Base-by-base conservation (phyloP, 2,329 filamentous ascomycete species). In the Neofusicoccum sp. region DNA sequence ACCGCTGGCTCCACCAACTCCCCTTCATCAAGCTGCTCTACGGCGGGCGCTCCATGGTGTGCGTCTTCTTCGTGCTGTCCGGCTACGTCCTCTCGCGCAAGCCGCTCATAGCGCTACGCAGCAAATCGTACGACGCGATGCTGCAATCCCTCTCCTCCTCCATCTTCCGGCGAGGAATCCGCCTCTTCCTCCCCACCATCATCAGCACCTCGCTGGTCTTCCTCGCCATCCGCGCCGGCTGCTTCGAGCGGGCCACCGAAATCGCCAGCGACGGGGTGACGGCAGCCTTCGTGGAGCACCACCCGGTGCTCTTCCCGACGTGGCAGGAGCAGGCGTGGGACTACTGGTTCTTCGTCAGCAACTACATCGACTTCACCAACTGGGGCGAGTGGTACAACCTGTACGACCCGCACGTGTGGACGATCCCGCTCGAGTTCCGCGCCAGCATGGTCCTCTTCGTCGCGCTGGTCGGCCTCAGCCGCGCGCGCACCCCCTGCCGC, bases 21-120 rank as follows among this genome's bases (percentile, higher is more conserved):
- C 88, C 87, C 3, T 79, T 81, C 1, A 72, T 91, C 37, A 80
- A 89, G 33, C 78, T 79, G 39, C 81, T 90, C 67, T 87, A 89
- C 70, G 79, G 81, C 0, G 87, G 87, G 1, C 59, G 62, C 85
- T 87, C 0, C 85, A 89, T 74, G 5, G 84, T 85, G 8, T 73
- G 79, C 16, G 76, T 80, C 62, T 84, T 84, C 73, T 84, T 83
- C 69, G 80, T 84, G 56, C 76, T 84, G 8, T 83, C 81, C 3
- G 82, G 81, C 58, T 84, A 84, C 61, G 82, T 83, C 3, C 73
- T 84, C n/a, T 81, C 81, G 0, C 69, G 77, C 36, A 83, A 82
- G 65, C 77, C 81, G 3, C 65, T 84, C 62, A 65, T 71, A 1
- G 67, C 77, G 39, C 78, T 83, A 29, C 78, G 81, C 22, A 73